Evolutionary conservation across 2,329 filamentous ascomycete species (phyloP).

Genomic region (Pseudogymnoascus pannorum): DNA sequence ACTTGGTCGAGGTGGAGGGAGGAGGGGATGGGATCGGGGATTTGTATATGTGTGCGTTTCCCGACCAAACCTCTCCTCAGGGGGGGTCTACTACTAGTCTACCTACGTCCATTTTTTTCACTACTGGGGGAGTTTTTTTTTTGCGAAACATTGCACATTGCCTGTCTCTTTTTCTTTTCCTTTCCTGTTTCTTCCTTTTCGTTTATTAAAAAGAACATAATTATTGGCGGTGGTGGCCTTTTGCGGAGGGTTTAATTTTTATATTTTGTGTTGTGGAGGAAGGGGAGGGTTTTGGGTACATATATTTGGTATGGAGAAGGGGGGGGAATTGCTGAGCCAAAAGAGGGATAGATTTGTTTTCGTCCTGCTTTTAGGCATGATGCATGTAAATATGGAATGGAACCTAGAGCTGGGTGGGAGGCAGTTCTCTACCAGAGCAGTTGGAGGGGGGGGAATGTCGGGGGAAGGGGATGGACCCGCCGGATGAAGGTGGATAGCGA

Average conservation of each 20-base stretch:
- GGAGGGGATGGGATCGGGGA: no score
- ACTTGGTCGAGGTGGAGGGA: neutral
- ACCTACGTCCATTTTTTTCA: no score
- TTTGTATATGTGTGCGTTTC: neutral
- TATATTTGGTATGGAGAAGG: neutral
- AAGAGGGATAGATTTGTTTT: neutral
- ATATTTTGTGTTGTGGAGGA: neutral
- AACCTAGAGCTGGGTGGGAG: neutral
- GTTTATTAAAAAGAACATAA: neutral
- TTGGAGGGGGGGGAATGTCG: neutral
- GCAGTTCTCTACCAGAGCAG: neutral
- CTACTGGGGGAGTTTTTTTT: neutral
- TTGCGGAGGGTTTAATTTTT: neutral
- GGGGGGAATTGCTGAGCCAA: neutral
- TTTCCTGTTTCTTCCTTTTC: neutral
- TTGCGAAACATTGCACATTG: no score
- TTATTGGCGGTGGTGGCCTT: neutral
- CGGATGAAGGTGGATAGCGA: neutral
- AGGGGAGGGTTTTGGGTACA: neutral
- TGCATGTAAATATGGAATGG: neutral
- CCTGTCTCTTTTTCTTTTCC: neutral
- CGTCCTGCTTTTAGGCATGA: constrained; percentile 3
- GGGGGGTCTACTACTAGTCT: no score
- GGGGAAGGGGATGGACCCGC: no score
- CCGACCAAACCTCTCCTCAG: no score